A percentile compares a stretch with the other conserved stretches of the same genome.
These are phyloP conservation scores for Vitis hybrid DNA, from an alignment of 177 flowering plant species.

Conservation along the genomic window DNA sequence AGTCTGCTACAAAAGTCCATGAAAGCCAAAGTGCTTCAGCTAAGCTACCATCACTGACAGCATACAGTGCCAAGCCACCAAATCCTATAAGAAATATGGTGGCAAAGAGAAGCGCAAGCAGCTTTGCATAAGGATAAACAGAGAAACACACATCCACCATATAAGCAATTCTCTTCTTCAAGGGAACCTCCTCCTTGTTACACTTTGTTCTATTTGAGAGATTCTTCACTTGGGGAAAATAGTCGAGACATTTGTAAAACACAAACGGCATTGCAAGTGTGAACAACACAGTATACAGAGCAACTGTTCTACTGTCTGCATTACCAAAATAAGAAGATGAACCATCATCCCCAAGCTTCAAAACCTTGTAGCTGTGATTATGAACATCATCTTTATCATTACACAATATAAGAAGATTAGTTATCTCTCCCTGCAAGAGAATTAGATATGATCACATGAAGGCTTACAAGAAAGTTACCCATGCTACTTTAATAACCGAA, in stretches of 20 bases:
- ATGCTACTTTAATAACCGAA: too few relatives aligned
- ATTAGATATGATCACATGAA: not conserved
- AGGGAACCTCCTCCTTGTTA: slow-evolving; percentile 75
- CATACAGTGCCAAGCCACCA: slow-evolving; percentile 91
- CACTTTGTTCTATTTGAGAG: slow-evolving; percentile 35
- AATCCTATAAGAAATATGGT: slow-evolving; percentile 79
- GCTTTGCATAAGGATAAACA: slow-evolving; percentile 85
- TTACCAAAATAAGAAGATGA: slow-evolving; percentile 26
- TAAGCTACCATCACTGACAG: slow-evolving; percentile 72
- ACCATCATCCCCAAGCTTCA: slow-evolving; percentile 31
- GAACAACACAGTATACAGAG: slow-evolving; percentile 60
- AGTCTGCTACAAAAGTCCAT: slow-evolving; percentile 91
- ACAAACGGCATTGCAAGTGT: slow-evolving; percentile 64
- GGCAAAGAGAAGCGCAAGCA: slow-evolving; percentile 85
- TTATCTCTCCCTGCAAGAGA: slow-evolving; percentile 63
- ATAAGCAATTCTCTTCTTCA: slow-evolving; percentile 86
- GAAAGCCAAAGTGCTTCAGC: slow-evolving; percentile 90
- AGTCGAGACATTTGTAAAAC: slow-evolving; percentile 66
- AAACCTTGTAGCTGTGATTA: slow-evolving; percentile 13
- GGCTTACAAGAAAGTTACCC: too few relatives aligned
- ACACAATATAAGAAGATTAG: slow-evolving; percentile 47
- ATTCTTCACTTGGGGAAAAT: slow-evolving; percentile 49
- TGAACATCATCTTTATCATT: slow-evolving; percentile 19
- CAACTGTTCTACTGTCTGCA: slow-evolving; percentile 53
- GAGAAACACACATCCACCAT: slow-evolving; percentile 89